Evolutionary conservation across 768 basidiomycete species (phyloP), one percentile per base, ranked within the genome.

Genomic region (Boletus barrowsii): DNA sequence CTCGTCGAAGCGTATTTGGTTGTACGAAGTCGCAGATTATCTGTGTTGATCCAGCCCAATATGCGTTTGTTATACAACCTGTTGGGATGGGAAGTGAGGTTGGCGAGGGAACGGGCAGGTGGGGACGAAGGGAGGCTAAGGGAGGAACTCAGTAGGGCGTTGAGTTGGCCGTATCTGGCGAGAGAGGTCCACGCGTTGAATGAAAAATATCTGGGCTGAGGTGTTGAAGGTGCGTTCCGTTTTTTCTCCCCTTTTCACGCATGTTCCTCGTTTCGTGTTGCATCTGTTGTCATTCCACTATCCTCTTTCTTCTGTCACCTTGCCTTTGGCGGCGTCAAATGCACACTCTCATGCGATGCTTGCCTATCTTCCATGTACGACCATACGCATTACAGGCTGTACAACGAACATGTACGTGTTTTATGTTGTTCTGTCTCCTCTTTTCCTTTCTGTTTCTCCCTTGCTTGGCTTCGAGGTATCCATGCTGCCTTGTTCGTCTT

Each of bases 21-120:
- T 58, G 93, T 95, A 36, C 85, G 96, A 52, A 93, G 91, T 51
- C 81, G 95, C 41, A 78, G 96, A 35, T 77, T 98, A 49, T 95
- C 84, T 32, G 93, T 95, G 57, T 78, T 94, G 61, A 93, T 93
- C 57, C 93, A 98, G 74, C 96, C 96, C 18, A 98, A 97, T 61
- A 88, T 98, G 83, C 83, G 93, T n/a, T 74, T 98, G 68, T 72
- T 98, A 71, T 97, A 95, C 71, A 95, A 98, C 67, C 78, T 98
- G 24, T 86, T 92, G 65, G 94, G 90, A 10, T 98, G 93, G 93
- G 96, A 98, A 72, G 85, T 92, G 62, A 84, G 86, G 68, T 79
- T 97, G n/a, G 92, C 92, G n/a, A 80, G 79, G 61, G 84, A 85
- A 66, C 80, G 86, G 24, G 85, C 83, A 0, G 78, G 75, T 4